These are phyloP conservation scores for Fistulinella prunicolor DNA, from an alignment of 768 basidiomycete genomes.

Conservation along the genomic window DNA sequence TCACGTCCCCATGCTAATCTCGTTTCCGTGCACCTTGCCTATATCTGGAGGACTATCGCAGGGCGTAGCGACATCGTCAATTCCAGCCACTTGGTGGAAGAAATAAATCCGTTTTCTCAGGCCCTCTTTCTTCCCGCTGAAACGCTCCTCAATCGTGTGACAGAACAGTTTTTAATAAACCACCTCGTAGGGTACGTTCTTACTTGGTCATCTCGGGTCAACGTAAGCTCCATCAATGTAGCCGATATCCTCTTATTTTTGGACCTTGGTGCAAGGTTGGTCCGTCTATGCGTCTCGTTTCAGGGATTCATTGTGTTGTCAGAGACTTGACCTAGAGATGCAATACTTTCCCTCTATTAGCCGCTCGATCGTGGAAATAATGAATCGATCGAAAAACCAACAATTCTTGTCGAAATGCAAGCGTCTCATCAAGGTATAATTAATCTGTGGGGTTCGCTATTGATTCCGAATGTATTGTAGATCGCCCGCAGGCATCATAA, in stretches of 20 bases:
- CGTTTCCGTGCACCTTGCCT: slow-evolving; percentile 39
- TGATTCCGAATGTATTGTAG: slow-evolving; percentile 20
- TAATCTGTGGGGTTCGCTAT: not conserved
- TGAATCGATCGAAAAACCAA: slow-evolving; percentile 48
- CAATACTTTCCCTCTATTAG: slow-evolving; percentile 47
- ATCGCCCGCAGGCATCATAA: slow-evolving; percentile 23
- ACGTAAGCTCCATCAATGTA: slow-evolving; percentile 28
- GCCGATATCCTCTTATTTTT: slow-evolving; percentile 77
- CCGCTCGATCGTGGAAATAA: slow-evolving; percentile 48
- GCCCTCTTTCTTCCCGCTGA: slow-evolving; percentile 53
- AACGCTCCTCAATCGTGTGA: slow-evolving; percentile 48
- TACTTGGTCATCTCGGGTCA: slow-evolving; percentile 3
- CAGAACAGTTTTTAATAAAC: slow-evolving; percentile 51
- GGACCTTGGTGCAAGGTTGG: slow-evolving; percentile 63
- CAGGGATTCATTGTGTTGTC: slow-evolving; percentile 1
- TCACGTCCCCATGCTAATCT: slow-evolving; percentile 31
- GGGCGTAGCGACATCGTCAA: slow-evolving; percentile 3
- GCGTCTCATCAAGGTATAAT: slow-evolving; percentile 48
- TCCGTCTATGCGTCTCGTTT: slow-evolving; percentile 10
- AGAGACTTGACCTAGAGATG: slow-evolving; percentile 61
- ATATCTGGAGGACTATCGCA: slow-evolving; percentile 35
- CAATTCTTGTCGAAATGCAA: slow-evolving; percentile 45
- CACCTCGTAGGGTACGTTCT: slow-evolving; percentile 56
- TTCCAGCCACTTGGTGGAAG: slow-evolving; percentile 30
- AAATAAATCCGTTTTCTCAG: slow-evolving; percentile 50